These are phyloP conservation scores for Talaromyces amestolkiae DNA, from an alignment of 2,329 filamentous ascomycete species.

Conservation along the genomic window DNA sequence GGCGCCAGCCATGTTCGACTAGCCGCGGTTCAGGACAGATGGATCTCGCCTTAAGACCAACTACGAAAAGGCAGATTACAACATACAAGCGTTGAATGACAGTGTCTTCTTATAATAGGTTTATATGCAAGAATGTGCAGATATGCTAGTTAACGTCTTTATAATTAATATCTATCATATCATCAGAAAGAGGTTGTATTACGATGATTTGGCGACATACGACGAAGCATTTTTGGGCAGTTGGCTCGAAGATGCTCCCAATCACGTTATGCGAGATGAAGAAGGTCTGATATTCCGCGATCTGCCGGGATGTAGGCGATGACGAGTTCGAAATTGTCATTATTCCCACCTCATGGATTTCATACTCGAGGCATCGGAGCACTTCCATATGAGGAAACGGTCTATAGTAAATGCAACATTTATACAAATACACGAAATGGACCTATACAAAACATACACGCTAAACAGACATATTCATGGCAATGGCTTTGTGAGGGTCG, in stretches of 20 bases:
- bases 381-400: background rate
- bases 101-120: background rate
- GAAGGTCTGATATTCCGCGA: background rate
- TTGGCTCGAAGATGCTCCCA: background rate
- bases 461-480: slow-evolving; percentile 98
- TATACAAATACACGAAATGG: background rate
- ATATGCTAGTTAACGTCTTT: background rate
- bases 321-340: background rate
- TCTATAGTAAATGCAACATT: background rate
- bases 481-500: slow-evolving; percentile 83
- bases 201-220: background rate
- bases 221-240: too few species aligned
- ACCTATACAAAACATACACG: slow-evolving; percentile 18
- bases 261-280: background rate
- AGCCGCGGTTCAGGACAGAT: background rate
- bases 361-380: background rate
- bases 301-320: background rate
- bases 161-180: background rate
- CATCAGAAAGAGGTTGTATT: background rate
- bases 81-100: background rate
- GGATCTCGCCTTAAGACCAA: background rate
- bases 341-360: background rate
- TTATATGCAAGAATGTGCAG: background rate
- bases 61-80: background rate
- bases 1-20: slow-evolving; percentile 8